phyloP scores from a whole-genome alignment of 352 stramenopile species.

The Blastocystis sp. region DNA sequence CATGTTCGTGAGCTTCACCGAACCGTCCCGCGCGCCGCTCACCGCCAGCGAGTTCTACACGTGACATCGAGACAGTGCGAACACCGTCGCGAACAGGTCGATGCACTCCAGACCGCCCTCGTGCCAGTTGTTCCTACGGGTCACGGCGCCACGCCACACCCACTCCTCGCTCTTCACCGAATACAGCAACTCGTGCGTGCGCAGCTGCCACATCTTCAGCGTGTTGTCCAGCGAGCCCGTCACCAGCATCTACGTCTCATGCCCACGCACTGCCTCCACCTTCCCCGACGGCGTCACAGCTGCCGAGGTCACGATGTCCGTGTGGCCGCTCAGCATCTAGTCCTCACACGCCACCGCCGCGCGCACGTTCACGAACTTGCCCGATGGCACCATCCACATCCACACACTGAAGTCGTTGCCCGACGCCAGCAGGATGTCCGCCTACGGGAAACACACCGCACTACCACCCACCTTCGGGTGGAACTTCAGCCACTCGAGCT shows the following conservation, averaged over 20 bases:
- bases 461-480: neutral
- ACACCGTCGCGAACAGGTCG: slow-evolving; percentile 47
- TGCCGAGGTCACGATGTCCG: slow-evolving; percentile 40
- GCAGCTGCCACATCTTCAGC: slow-evolving; percentile 52
- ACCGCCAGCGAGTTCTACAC: slow-evolving; percentile 22
- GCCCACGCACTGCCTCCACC: neutral
- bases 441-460: neutral
- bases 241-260: slow-evolving; percentile 42
- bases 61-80: neutral
- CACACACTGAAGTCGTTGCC: slow-evolving; percentile 68
- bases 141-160: neutral
- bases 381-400: slow-evolving; percentile 13
- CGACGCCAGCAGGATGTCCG: slow-evolving; percentile 5
- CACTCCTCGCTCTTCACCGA: slow-evolving; percentile 55
- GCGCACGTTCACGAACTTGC: neutral
- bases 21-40: slow-evolving; percentile 53
- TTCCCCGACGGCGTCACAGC: slow-evolving; percentile 43
- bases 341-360: neutral
- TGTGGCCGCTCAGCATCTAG: slow-evolving; percentile 52
- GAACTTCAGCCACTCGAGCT: slow-evolving; percentile 65
- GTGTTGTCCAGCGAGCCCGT: slow-evolving; percentile 68
- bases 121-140: slow-evolving; percentile 27
- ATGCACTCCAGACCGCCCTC: slow-evolving; percentile 42
- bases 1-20: slow-evolving; percentile 44
- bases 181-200: neutral